Evolutionary conservation across 306 rosid species (phyloP).

Genomic region (Corylus americana): DNA sequence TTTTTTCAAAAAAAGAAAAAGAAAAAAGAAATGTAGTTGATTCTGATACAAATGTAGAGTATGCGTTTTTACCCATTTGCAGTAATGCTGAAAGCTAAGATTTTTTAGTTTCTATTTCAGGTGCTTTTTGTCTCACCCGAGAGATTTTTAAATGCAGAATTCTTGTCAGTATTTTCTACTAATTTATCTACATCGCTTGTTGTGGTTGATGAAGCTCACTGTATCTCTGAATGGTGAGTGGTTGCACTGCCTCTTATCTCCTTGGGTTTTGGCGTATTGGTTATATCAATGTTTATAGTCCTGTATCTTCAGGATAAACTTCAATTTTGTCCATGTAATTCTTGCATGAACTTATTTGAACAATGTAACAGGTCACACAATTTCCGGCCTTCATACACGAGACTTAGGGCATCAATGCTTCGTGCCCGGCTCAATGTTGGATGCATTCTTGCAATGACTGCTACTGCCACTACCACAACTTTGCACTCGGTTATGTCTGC

Average conservation of each 20-base stretch:
- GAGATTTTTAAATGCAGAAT: conserved; percentile 80
- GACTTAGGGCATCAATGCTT: conserved; percentile 88
- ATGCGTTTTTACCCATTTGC: neutral
- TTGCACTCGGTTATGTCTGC: conserved; percentile 78
- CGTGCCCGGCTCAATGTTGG: conserved; percentile 56
- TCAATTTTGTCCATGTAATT: conserved; percentile 1
- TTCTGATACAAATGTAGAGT: neutral
- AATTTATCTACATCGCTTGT: conserved; percentile 61
- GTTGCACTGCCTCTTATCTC: conserved; percentile 3
- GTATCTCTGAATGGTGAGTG: conserved; percentile 93
- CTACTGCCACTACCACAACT: conserved; percentile 87
- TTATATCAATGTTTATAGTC: conserved; percentile 14
- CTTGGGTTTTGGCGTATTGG: conserved; percentile 12
- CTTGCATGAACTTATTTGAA: conserved; percentile 11
- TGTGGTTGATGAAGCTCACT: conserved; percentile 94
- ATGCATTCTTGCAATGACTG: conserved; percentile 93
- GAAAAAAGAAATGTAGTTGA: neutral
- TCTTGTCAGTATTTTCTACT: conserved; percentile 62
- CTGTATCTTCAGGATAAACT: conserved; percentile 25
- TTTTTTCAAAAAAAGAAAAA: conserved; percentile 20
- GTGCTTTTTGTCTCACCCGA: conserved; percentile 95
- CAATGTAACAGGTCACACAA: conserved; percentile 79
- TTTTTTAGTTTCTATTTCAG: conserved; percentile 41
- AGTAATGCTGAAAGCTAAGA: neutral
- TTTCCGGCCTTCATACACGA: conserved; percentile 88